A percentile compares a stretch with the other conserved stretches of the same genome.
Evolutionary conservation across 2,329 filamentous ascomycete genomes (phyloP).

Genomic region (Ophiostoma himal-ulmi): DNA sequence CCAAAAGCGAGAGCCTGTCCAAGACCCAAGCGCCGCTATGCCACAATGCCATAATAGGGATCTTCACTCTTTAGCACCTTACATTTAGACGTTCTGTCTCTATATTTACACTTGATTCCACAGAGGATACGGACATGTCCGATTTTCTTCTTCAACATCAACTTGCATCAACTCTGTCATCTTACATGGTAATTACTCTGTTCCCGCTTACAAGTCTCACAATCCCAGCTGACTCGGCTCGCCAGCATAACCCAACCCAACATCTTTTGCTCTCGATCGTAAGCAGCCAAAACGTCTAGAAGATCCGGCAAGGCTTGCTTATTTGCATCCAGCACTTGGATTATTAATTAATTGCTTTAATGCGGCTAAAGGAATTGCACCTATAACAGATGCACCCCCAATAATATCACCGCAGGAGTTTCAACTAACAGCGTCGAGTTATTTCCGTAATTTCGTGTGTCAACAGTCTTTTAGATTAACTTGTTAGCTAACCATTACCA

Average conservation of each 20-base stretch:
- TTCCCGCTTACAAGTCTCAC: background rate
- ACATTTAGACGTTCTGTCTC: no score
- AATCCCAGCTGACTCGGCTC: background rate
- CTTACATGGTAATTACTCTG: background rate
- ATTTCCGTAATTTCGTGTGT: background rate
- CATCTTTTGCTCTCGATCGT: background rate
- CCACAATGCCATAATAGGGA: background rate
- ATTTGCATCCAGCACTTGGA: background rate
- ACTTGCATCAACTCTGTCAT: background rate
- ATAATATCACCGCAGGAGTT: background rate
- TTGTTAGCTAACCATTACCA: background rate
- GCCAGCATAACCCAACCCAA: background rate
- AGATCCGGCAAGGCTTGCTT: background rate
- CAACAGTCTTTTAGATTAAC: conserved; percentile 6
- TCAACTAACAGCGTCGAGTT: background rate
- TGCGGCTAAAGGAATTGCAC: no score
- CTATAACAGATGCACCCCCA: background rate
- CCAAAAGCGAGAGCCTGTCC: background rate
- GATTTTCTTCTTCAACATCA: background rate
- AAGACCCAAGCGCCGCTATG: background rate
- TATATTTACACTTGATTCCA: background rate
- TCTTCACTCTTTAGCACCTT: background rate
- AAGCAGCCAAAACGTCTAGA: conserved; percentile 8
- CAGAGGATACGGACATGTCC: background rate
- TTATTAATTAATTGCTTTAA: no score